Evolutionary conservation across 2,329 filamentous ascomycete genomes (phyloP).

Genomic region (Talaromyces rugulosus): DNA sequence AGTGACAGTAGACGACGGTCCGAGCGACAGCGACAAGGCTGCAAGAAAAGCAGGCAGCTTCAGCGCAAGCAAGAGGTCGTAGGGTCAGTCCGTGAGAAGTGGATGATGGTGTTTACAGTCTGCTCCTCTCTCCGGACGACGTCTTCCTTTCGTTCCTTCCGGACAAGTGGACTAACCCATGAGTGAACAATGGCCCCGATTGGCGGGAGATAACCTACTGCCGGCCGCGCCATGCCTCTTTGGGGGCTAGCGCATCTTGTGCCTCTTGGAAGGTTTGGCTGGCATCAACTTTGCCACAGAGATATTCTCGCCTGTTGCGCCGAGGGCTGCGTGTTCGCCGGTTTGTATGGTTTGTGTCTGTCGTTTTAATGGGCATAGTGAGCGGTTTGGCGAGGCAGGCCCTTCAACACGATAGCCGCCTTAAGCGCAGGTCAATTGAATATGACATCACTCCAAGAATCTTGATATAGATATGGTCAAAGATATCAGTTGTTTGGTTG

Average conservation of each 20-base stretch:
- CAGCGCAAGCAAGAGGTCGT: not conserved
- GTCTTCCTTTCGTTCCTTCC: not conserved
- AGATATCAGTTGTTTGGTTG: too few species aligned
- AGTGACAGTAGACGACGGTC: not conserved
- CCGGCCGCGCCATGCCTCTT: not conserved
- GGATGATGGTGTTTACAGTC: not conserved
- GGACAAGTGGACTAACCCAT: not conserved
- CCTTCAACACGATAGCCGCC: not conserved
- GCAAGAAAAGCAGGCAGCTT: not conserved
- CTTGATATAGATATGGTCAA: too few species aligned
- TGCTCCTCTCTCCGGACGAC: not conserved
- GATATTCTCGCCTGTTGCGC: not conserved
- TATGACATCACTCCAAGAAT: not conserved
- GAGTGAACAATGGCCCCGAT: not conserved
- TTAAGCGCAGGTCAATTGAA: slow-evolving; percentile 2
- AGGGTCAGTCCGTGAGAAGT: not conserved
- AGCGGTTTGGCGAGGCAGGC: not conserved
- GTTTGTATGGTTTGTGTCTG: not conserved
- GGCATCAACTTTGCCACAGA: not conserved
- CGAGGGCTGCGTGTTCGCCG: not conserved
- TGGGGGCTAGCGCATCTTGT: not conserved
- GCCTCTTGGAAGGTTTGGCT: not conserved
- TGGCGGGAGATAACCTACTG: slow-evolving; percentile 10
- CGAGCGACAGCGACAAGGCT: not conserved
- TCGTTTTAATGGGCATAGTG: not conserved